Evolutionary conservation across 164 flowering plant genomes (phyloP), one percentile per base, ranked within the genome.

Genomic region (Umbellularia californica): DNA sequence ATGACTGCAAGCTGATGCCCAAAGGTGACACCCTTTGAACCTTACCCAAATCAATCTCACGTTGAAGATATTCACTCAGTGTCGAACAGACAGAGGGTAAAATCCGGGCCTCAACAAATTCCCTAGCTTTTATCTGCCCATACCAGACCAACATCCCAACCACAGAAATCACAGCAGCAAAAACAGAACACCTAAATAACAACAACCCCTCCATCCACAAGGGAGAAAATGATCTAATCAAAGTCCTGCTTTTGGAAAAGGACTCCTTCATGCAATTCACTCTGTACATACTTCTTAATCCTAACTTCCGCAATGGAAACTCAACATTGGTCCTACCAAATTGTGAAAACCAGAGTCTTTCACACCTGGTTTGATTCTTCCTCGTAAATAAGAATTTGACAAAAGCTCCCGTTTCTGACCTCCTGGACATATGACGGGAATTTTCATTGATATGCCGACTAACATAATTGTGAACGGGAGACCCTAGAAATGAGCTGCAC

Each of bases 11-110:
- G 17, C 94, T 94, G 28, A 96, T 87, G 77, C 98, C 85, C 67
- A 96, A 80, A 68, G 99, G 99, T 3, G 98, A 90, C 69, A 96
- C 79, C 22, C 89, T 83, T 58, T 84, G 72, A 70, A 96, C 93
- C 85, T 83, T 91, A 22, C 98, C 97, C 73, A 91, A 84, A 78
- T 88, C 86, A 78, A 94, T 52, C 47, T 94, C 94, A 9, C 98
- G 94, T 81, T 92, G 90, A 74, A 96, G 81, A 81, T 83, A 77
- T n/a, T 92, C 97, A 78, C 93, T 92, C 27, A 96, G 78, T 5
- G 83, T 75, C 0, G 88, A 84, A 87, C 95, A 91, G 74, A 93
- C 90, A n/a, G 95, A 87, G 25, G 99, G 99, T 78, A 96, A 82
- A 72, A 96, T 80, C 83, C 85, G 90, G 24, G 90, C 74, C 77